Evolutionary conservation across 768 basidiomycete genomes (phyloP).

Genomic region (Butyriboletus loyo): DNA sequence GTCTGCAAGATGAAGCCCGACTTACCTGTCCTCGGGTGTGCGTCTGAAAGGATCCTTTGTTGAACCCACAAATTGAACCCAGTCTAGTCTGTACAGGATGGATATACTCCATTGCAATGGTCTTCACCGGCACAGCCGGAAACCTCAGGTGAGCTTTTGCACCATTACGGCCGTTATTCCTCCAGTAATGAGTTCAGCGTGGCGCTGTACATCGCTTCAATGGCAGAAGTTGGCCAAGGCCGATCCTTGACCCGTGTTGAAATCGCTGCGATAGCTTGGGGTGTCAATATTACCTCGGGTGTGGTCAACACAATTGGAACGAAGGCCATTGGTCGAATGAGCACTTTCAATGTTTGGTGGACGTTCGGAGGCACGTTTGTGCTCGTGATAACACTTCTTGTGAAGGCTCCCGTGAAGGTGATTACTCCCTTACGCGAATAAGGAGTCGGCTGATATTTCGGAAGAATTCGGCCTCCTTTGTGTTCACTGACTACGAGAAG

Average conservation of each 20-base stretch:
- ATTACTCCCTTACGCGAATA: neutral
- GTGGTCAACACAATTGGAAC: constrained; percentile 56
- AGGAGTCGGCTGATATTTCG: neutral
- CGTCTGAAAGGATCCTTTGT: constrained; percentile 15
- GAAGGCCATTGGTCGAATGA: constrained; percentile 54
- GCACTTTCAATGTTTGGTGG: constrained; percentile 58
- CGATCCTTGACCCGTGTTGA: constrained; percentile 45
- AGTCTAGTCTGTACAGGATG: constrained; percentile 46
- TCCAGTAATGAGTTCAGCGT: constrained; percentile 30
- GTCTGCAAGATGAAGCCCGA: constrained; percentile 60
- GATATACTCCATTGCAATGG: constrained; percentile 60
- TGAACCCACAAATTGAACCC: neutral
- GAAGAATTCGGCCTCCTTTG: constrained; percentile 51
- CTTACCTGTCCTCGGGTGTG: constrained; percentile 50
- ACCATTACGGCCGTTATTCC: neutral
- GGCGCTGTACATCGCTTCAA: constrained; percentile 53
- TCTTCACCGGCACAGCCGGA: constrained; percentile 57
- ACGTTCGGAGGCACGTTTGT: constrained; percentile 57
- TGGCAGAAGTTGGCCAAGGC: constrained; percentile 47
- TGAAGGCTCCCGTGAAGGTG: constrained; percentile 54
- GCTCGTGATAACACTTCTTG: constrained; percentile 54
- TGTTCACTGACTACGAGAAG: constrained; percentile 59
- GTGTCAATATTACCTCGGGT: constrained; percentile 52
- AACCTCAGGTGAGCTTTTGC: constrained; percentile 44
- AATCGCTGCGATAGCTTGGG: constrained; percentile 55